A percentile compares a stretch with the other conserved stretches of the same genome.
Conservation (phyloP, 192 early-diverging fungal species). For the Rhizoclosmatium globosum region DNA sequence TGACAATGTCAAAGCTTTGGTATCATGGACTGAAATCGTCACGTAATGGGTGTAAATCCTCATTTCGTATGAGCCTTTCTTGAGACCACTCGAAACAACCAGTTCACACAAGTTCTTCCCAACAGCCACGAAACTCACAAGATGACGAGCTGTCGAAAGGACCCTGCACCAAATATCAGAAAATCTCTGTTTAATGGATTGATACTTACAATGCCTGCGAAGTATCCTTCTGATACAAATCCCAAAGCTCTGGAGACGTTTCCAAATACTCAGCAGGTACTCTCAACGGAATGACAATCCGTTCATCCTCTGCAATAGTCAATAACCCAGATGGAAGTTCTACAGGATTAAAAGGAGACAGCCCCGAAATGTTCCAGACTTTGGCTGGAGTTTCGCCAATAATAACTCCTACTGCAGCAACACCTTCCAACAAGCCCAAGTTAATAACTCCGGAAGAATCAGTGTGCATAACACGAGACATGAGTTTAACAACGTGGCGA, state of each 20-base stretch:
- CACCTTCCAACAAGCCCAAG: conserved; percentile 8
- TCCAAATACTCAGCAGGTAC: conserved; percentile 4
- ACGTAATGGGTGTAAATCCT: not conserved
- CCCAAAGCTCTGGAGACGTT: conserved; percentile 3
- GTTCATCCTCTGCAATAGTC: not conserved
- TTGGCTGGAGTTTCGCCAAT: conserved; percentile 21
- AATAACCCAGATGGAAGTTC: not conserved
- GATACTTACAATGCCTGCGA: not conserved
- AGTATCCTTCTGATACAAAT: conserved; percentile 10
- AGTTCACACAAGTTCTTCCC: conserved; percentile 12
- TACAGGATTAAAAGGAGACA: not conserved
- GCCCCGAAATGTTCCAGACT: conserved; percentile 21
- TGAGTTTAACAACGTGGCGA: not conserved
- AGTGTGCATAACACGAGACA: not conserved
- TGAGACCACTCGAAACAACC: not conserved
- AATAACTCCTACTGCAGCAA: conserved; percentile 1
- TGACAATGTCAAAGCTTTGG: too few species aligned
- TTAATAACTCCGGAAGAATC: not conserved
- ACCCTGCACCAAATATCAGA: not conserved
- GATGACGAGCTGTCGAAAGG: not conserved
- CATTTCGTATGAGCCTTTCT: not conserved
- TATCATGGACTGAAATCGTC: not conserved
- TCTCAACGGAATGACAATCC: conserved; percentile 4
- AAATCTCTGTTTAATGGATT: not conserved
- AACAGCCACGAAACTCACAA: not conserved